Percentiles rank a stretch among this genome's conserved stretches.
These are phyloP conservation scores for Macrotyloma uniflorum DNA, from an alignment of 306 rosid species.

Conservation along the genomic window DNA sequence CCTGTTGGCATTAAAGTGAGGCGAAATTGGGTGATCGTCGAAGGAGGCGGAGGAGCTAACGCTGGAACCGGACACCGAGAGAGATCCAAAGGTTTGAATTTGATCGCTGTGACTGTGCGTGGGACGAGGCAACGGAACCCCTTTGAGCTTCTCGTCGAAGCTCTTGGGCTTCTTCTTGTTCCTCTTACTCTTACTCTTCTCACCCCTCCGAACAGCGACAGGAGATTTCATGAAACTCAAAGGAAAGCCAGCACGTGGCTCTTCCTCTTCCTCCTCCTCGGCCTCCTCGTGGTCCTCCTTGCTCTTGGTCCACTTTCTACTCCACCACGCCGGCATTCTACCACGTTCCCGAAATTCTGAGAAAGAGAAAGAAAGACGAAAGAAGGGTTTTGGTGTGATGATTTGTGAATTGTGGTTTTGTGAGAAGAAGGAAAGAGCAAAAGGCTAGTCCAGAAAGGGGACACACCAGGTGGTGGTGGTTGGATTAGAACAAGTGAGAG, in stretches of 20 bases:
- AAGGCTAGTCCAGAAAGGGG: slow-evolving; percentile 6
- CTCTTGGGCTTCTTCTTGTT: slow-evolving; percentile 51
- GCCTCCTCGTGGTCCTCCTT: slow-evolving; percentile 56
- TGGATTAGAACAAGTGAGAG: slow-evolving; percentile 20
- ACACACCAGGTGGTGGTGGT: background rate
- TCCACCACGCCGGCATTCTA: slow-evolving; percentile 96
- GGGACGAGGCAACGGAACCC: slow-evolving; percentile 78
- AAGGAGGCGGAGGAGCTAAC: slow-evolving; percentile 74
- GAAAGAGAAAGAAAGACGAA: background rate
- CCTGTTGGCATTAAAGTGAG: slow-evolving; percentile 56
- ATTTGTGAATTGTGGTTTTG: background rate
- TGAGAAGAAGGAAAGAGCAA: slow-evolving; percentile 44
- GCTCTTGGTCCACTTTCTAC: slow-evolving; percentile 62
- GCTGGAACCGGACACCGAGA: slow-evolving; percentile 69
- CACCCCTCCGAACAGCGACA: background rate
- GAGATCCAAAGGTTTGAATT: slow-evolving; percentile 55
- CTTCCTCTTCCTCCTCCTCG: slow-evolving; percentile 43
- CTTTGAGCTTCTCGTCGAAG: slow-evolving; percentile 65
- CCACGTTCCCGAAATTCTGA: background rate
- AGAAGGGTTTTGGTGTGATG: background rate
- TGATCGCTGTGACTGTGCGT: slow-evolving; percentile 48
- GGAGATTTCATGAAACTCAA: slow-evolving; percentile 19
- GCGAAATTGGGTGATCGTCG: slow-evolving; percentile 65
- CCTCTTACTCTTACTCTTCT: slow-evolving; percentile 37
- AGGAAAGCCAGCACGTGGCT: slow-evolving; percentile 39